Conservation (phyloP, 768 basidiomycete species). For the Podaxis sp. region DNA sequence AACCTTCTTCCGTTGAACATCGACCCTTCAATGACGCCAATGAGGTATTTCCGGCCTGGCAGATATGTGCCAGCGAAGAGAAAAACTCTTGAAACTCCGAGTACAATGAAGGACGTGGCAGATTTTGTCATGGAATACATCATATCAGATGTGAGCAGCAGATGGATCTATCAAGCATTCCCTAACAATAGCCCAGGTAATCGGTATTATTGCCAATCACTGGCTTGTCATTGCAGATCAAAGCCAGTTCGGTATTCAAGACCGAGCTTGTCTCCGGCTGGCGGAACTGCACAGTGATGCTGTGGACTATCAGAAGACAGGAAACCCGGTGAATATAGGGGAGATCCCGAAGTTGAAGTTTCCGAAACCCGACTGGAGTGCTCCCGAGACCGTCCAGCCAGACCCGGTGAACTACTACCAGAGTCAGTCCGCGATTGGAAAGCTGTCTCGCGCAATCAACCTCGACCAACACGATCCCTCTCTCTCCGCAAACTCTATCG, state of each 20-base stretch:
- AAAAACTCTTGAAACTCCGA: slow-evolving; percentile 42
- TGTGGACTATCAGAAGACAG: slow-evolving; percentile 64
- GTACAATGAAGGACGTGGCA: slow-evolving; percentile 62
- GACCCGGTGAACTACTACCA: slow-evolving; percentile 42
- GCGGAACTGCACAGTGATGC: slow-evolving; percentile 60
- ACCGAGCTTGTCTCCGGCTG: slow-evolving; percentile 50
- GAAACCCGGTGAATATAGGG: slow-evolving; percentile 37
- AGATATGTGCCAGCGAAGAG: slow-evolving; percentile 45
- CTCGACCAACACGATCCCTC: slow-evolving; percentile 36
- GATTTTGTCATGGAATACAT: slow-evolving; percentile 71
- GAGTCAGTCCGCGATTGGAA: slow-evolving; percentile 57
- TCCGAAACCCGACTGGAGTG: slow-evolving; percentile 60
- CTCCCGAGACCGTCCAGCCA: slow-evolving; percentile 50
- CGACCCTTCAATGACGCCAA: slow-evolving; percentile 33
- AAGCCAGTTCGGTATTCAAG: slow-evolving; percentile 42
- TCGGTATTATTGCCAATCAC: slow-evolving; percentile 59
- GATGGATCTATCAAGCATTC: not conserved
- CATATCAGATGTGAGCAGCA: slow-evolving; percentile 49
- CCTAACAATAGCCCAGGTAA: slow-evolving; percentile 33
- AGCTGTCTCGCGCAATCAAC: slow-evolving; percentile 58
- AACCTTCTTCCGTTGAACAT: slow-evolving; percentile 45
- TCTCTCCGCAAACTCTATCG: not conserved
- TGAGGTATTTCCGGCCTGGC: slow-evolving; percentile 36
- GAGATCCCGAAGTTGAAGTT: slow-evolving; percentile 44
- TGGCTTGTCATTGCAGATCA: slow-evolving; percentile 68